Conservation (phyloP, 352 stramenopile genomes). For the Globisporangium takayamanum region DNA sequence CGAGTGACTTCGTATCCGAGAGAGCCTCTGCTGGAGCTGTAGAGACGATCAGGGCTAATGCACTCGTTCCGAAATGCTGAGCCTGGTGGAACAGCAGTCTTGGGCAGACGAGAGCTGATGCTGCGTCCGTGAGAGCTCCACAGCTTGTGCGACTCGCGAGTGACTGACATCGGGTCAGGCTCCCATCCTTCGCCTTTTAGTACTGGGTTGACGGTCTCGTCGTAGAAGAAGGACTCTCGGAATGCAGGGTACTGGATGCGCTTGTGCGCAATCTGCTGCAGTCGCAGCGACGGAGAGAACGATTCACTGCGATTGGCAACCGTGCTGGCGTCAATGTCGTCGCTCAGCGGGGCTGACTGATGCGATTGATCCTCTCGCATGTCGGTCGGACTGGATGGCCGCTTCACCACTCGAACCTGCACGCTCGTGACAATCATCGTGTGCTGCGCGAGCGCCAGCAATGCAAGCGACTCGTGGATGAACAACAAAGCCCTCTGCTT, state of each 20-base stretch:
- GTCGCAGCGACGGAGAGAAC: background rate
- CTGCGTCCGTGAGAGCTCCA: conserved; percentile 39
- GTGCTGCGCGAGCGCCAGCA: background rate
- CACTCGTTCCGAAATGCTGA: conserved; percentile 64
- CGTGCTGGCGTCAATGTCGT: background rate
- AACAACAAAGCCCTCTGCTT: no score
- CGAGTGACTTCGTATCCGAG: conserved; percentile 63
- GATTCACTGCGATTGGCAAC: background rate
- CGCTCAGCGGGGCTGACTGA: background rate
- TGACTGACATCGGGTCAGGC: conserved; percentile 22
- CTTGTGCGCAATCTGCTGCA: conserved; percentile 11
- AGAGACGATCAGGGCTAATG: conserved; percentile 54
- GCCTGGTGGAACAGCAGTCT: conserved; percentile 44
- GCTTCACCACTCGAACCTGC: background rate
- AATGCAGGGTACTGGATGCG: conserved; percentile 42
- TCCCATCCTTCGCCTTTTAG: conserved; percentile 32
- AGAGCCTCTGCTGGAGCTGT: conserved; percentile 48
- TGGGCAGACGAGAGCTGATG: conserved; percentile 44
- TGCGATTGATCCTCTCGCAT: background rate
- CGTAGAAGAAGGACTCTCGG: conserved; percentile 59
- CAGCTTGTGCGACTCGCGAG: conserved; percentile 39
- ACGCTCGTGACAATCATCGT: conserved; percentile 14
- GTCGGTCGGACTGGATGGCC: background rate
- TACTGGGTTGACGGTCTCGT: conserved; percentile 38
- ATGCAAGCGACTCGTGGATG: no score